Evolutionary conservation across 2,329 filamentous ascomycete species (phyloP), one percentile per base, ranked within the genome.

Genomic region (Metarhizium sp.): DNA sequence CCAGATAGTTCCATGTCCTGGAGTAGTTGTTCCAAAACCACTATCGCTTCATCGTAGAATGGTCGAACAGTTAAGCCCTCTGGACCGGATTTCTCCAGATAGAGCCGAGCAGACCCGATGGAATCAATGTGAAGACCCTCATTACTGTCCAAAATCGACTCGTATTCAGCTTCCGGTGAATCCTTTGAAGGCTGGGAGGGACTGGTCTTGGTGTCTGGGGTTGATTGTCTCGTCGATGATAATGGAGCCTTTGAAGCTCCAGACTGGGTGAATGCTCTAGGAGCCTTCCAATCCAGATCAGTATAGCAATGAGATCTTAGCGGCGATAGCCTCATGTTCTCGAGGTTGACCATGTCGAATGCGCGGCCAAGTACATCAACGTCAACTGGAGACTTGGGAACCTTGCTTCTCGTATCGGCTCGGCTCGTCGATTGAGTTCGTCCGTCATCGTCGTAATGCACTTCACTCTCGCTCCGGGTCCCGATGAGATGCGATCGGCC

Each of bases 401-500:
- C 20, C 18, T 34, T 14, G 40, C 18, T 18, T 13, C 16, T 18
- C 11, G 11, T 42, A 32, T 56, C 25, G 2, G 36, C 42, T 51
- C 40, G 18, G 18, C 42, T 45, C 30, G 40, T 25, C 30, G 32
- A 50, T 46, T 54, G 54, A n/a, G 30, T 11, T 46, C 2, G 51
- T 47, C 46, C 29, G 14, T 10, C 14, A 10, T 55, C 34, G n/a
- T 40, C 52, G 34, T 40, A 60, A 49, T 18, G 51, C 34, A 16
- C 54, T 32, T 49, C 54, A 42, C 4, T n/a, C 4, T 45, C 18
- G 5, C 20, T 42, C 16, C 48, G 40, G 13, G 13, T 36, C 11
- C 34, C 54, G 49, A 55, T 57, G 10, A 55, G 32, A 36, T 57
- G 43, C 18, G 52, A 42, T 50, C 62, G 62, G 50, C 63, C 61